Percentiles rank a stretch among this genome's conserved stretches.
These are phyloP conservation scores for Cystofilobasidium macerans DNA, from an alignment of 768 basidiomycete genomes.

Conservation along the genomic window DNA sequence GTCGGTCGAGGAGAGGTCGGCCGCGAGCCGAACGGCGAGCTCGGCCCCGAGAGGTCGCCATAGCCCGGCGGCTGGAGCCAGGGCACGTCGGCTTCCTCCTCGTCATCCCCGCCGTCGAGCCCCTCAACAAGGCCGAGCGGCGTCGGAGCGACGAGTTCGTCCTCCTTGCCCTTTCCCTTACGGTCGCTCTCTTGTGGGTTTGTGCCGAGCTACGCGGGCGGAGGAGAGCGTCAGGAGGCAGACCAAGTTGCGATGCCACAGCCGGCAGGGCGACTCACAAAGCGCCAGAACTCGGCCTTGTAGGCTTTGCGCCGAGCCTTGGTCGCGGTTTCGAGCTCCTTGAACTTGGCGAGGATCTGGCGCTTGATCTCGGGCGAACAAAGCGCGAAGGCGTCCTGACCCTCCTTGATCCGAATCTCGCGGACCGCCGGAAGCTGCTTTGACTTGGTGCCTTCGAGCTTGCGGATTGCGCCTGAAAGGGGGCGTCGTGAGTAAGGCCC, in stretches of 20 bases:
- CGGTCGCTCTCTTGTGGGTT: too few species aligned
- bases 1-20: too few species aligned
- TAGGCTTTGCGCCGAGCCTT: slow-evolving; percentile 10
- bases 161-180: background rate
- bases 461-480: background rate
- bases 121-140: too few species aligned
- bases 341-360: slow-evolving; percentile 2
- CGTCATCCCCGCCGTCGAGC: slow-evolving; percentile 30
- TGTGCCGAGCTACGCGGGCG: too few species aligned
- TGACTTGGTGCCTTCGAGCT: slow-evolving; percentile 33
- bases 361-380: background rate
- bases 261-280: too few species aligned
- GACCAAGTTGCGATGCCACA: too few species aligned
- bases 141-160: background rate
- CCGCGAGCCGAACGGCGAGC: too few species aligned
- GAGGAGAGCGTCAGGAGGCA: too few species aligned
- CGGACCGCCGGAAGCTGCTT: slow-evolving; percentile 39
- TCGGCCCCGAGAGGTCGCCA: too few species aligned
- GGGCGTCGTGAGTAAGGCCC: slow-evolving; percentile 5
- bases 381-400: slow-evolving; percentile 29
- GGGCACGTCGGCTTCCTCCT: slow-evolving; percentile 26
- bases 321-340: slow-evolving; percentile 8
- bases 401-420: slow-evolving; percentile 41
- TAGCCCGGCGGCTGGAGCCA: background rate
- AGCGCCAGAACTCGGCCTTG: slow-evolving; percentile 1